Percentiles rank a stretch among this genome's conserved stretches.
phyloP scores from a whole-genome alignment of 352 stramenopile genomes.

The Globisporangium irregulare region DNA sequence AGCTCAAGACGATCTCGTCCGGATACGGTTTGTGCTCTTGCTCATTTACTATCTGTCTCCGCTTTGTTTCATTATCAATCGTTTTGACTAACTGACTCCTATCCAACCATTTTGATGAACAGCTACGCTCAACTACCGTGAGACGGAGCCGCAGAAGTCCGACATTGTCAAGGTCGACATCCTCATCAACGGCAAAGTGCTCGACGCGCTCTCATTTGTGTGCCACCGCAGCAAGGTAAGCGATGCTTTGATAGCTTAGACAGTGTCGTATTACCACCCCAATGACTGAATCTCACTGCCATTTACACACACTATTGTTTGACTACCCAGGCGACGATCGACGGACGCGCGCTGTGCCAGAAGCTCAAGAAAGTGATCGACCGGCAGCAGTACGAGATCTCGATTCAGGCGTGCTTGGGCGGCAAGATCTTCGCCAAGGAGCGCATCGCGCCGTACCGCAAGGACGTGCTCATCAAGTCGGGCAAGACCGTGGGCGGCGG shows the following conservation, averaged over 20 bases:
- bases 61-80: background rate
- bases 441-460: constrained; percentile 95
- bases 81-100: background rate
- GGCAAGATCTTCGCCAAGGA: constrained; percentile 97
- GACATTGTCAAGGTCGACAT: constrained; percentile 96
- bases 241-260: background rate
- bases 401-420: constrained; percentile 96
- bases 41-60: background rate
- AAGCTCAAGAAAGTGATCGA: constrained; percentile 97
- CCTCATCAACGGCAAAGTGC: constrained; percentile 92
- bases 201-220: constrained; percentile 98
- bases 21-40: constrained; percentile 84
- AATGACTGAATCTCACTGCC: background rate
- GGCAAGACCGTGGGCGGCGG: constrained; percentile 96
- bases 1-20: constrained; percentile 94
- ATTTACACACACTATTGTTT: background rate
- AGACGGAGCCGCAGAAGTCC: constrained; percentile 87
- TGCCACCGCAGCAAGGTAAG: constrained; percentile 87
- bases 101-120: background rate
- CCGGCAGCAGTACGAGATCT: constrained; percentile 98
- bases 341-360: constrained; percentile 89
- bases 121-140: constrained; percentile 93
- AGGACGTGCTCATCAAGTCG: constrained; percentile 95
- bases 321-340: constrained; percentile 33
- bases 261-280: background rate